Conservation (phyloP, 2,329 filamentous ascomycete species). For the Sordariomycetes sp. region DNA sequence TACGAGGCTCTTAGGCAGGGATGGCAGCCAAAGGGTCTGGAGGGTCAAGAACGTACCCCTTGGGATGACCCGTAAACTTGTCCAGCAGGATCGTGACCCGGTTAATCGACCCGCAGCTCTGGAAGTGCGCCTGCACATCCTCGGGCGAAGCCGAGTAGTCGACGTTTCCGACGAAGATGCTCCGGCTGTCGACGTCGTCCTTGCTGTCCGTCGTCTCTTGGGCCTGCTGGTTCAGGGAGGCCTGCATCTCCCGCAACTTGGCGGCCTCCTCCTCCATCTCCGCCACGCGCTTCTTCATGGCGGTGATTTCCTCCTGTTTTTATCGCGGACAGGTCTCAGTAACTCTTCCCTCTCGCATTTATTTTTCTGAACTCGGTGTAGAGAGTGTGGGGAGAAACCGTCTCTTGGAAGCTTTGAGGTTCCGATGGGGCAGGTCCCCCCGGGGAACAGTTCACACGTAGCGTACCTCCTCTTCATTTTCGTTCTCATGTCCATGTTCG, state of each 20-base stretch:
- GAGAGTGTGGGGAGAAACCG: not conserved
- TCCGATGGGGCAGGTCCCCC: not conserved
- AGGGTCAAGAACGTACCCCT: constrained; percentile 54
- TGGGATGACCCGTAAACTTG: constrained; percentile 98
- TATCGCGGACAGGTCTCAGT: constrained; percentile 1
- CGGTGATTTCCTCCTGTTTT: constrained; percentile 63
- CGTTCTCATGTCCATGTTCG: too few species aligned
- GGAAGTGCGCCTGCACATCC: constrained; percentile 97
- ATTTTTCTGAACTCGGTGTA: not conserved
- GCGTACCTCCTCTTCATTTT: constrained; percentile 6
- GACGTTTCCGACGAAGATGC: constrained; percentile 97
- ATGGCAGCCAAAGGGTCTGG: not conserved
- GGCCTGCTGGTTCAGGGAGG: constrained; percentile 70
- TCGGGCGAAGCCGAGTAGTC: constrained; percentile 95
- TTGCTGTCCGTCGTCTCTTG: constrained; percentile 81
- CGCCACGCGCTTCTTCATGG: constrained; percentile 75
- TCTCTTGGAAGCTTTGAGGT: not conserved
- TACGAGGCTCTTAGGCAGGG: too few species aligned
- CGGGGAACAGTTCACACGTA: not conserved
- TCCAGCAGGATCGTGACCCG: constrained; percentile 93
- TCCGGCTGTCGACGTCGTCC: constrained; percentile 87
- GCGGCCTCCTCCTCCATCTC: constrained; percentile 87
- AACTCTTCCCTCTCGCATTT: not conserved
- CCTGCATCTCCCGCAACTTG: constrained; percentile 79
- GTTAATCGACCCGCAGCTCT: constrained; percentile 94